A percentile compares a stretch with the other conserved stretches of the same genome.
Evolutionary conservation across 1,284 basidiomycete species (phyloP).

Genomic region (Coniferiporia weirii): DNA sequence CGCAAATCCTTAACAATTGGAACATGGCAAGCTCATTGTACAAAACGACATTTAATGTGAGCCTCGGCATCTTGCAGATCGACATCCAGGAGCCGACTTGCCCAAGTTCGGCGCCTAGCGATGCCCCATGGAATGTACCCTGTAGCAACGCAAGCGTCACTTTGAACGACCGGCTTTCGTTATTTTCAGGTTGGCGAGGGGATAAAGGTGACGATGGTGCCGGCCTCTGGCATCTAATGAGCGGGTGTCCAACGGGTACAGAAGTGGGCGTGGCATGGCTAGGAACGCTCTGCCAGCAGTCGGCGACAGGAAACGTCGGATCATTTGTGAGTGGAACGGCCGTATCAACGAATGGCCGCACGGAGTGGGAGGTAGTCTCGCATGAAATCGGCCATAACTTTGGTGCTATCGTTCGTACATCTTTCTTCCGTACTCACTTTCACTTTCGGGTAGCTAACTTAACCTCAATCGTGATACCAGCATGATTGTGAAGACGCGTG

Average conservation of each 20-base stretch:
- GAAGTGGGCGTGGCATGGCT: constrained; percentile 93
- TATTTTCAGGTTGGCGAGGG: constrained; percentile 84
- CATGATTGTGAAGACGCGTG: constrained; percentile 73
- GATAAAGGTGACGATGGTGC: constrained; percentile 62
- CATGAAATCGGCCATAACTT: constrained; percentile 93
- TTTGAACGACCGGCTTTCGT: constrained; percentile 68
- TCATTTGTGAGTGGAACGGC: constrained; percentile 75
- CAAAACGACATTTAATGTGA: constrained; percentile 80
- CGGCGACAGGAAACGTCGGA: constrained; percentile 40
- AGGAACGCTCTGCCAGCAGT: constrained; percentile 65
- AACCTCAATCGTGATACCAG: constrained; percentile 29
- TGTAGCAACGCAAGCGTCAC: constrained; percentile 41
- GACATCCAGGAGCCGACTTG: constrained; percentile 62
- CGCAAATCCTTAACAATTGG: constrained; percentile 73
- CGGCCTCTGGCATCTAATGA: constrained; percentile 91
- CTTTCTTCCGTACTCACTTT: not conserved
- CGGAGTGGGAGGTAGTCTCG: constrained; percentile 80
- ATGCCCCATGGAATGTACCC: constrained; percentile 54
- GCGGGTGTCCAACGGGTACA: constrained; percentile 75
- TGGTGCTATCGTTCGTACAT: constrained; percentile 73
- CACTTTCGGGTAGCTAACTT: not conserved
- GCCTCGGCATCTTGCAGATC: constrained; percentile 78
- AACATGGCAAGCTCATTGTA: constrained; percentile 78
- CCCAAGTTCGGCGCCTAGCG: constrained; percentile 42
- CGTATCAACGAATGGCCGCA: constrained; percentile 69